Evolutionary conservation across 345 rosid species (phyloP).

Genomic region (Dipteronia dyeriana): DNA sequence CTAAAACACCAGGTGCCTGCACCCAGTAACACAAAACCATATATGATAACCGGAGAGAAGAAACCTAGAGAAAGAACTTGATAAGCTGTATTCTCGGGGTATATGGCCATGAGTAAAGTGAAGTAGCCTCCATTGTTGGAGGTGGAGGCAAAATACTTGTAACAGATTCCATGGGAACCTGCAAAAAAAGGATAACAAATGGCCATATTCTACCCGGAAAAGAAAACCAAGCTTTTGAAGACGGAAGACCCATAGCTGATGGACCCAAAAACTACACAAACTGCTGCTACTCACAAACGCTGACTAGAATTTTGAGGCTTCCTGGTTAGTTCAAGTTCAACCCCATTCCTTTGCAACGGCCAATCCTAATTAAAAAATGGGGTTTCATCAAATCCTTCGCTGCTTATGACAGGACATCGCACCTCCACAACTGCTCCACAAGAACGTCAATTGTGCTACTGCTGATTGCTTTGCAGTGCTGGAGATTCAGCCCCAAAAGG

Average conservation of each 20-base stretch:
- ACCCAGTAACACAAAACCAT: conserved; percentile 37
- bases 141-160: conserved; percentile 27
- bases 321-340: conserved; percentile 2
- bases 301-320: conserved; percentile 24
- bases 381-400: conserved; percentile 2
- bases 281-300: conserved; percentile 33
- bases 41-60: neutral
- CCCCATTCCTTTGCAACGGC: conserved; percentile 19
- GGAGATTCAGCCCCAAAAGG: conserved; percentile 75
- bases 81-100: conserved; percentile 50
- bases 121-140: conserved; percentile 18
- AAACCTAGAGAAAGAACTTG: conserved; percentile 38
- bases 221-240: conserved; percentile 35
- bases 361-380: conserved; percentile 3
- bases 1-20: conserved; percentile 42
- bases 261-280: conserved; percentile 70
- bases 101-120: conserved; percentile 34
- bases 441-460: conserved; percentile 52
- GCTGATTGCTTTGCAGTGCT: conserved; percentile 74
- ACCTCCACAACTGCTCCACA: conserved; percentile 70
- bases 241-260: conserved; percentile 54
- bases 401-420: conserved; percentile 76
- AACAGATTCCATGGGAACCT: conserved; percentile 56
- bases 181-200: conserved; percentile 53
- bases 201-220: conserved; percentile 60